These are phyloP conservation scores for Trichoderma cornu-damae DNA, from an alignment of 2,329 filamentous ascomycete genomes.

Conservation along the genomic window DNA sequence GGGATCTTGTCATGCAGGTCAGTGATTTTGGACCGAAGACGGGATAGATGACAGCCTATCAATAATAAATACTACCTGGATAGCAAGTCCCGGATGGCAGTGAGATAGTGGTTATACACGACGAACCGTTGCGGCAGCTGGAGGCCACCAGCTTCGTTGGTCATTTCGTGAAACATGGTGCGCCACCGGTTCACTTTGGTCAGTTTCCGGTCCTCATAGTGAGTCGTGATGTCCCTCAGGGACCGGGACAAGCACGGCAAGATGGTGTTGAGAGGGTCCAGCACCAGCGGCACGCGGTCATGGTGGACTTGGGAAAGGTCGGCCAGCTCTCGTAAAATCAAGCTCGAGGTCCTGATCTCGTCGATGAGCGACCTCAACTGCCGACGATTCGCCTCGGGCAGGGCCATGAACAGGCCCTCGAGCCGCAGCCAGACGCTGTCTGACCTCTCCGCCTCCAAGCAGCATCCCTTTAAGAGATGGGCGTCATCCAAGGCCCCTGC, in stretches of 20 bases:
- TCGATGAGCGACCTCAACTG: constrained; percentile 45
- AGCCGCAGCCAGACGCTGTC: constrained; percentile 45
- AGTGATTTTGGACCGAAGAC: constrained; percentile 13
- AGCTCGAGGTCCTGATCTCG: constrained; percentile 41
- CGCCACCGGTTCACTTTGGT: constrained; percentile 50
- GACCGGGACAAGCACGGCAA: constrained; percentile 52
- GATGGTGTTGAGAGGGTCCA: constrained; percentile 52
- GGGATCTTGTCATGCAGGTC: constrained; percentile 31
- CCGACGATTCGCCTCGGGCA: constrained; percentile 42
- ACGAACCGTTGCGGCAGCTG: constrained; percentile 49
- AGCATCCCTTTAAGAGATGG: constrained; percentile 49
- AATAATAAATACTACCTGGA: no score
- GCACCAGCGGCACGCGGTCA: constrained; percentile 45
- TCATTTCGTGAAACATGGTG: constrained; percentile 54
- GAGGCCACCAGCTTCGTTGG: constrained; percentile 47
- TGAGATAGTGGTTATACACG: constrained; percentile 52
- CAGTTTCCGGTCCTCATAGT: constrained; percentile 47
- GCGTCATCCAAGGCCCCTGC: constrained; percentile 28
- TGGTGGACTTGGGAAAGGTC: constrained; percentile 50
- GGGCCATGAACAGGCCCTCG: constrained; percentile 42
- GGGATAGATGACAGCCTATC: constrained; percentile 7
- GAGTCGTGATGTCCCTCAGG: constrained; percentile 47
- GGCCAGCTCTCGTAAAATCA: constrained; percentile 49
- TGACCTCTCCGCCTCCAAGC: constrained; percentile 49
- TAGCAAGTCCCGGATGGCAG: constrained; percentile 46